Conservation (phyloP, 129 eudicot species). For the Flaveria brownii region DNA sequence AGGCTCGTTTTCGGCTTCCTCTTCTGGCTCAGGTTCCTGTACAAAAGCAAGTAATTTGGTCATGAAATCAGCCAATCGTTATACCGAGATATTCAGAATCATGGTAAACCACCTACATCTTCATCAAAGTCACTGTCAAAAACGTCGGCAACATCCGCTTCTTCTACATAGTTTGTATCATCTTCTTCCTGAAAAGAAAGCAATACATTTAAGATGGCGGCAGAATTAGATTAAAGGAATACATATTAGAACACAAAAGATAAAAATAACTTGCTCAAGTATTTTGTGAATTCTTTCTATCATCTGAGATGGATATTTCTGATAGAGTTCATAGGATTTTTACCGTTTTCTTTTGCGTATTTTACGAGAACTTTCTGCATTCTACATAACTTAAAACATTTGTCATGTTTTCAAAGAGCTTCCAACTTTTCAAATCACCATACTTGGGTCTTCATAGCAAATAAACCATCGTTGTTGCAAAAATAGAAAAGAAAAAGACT, state of each 20-base stretch:
- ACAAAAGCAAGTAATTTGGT: constrained; percentile 23
- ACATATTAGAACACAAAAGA: neutral
- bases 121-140: constrained; percentile 96
- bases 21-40: constrained; percentile 90
- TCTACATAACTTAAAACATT: neutral
- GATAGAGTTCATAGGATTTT: neutral
- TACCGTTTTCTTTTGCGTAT: neutral
- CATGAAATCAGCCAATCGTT: neutral
- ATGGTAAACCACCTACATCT: constrained; percentile 47
- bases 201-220: constrained; percentile 8
- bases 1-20: constrained; percentile 76
- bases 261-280: neutral
- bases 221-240: neutral
- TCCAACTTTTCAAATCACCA: neutral
- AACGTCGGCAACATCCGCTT: constrained; percentile 79
- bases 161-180: constrained; percentile 81
- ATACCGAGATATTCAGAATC: constrained; percentile 12
- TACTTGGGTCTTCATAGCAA: constrained; percentile 9
- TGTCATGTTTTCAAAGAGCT: neutral
- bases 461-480: constrained; percentile 6
- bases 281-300: constrained; percentile 9
- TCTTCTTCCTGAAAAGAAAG: constrained; percentile 67
- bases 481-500: neutral
- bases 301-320: constrained; percentile 1
- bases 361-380: neutral